A percentile compares a stretch with the other conserved stretches of the same genome.
These are phyloP conservation scores for Pterocarpus macrocarpus DNA, from an alignment of 306 rosid species.

Conservation along the genomic window DNA sequence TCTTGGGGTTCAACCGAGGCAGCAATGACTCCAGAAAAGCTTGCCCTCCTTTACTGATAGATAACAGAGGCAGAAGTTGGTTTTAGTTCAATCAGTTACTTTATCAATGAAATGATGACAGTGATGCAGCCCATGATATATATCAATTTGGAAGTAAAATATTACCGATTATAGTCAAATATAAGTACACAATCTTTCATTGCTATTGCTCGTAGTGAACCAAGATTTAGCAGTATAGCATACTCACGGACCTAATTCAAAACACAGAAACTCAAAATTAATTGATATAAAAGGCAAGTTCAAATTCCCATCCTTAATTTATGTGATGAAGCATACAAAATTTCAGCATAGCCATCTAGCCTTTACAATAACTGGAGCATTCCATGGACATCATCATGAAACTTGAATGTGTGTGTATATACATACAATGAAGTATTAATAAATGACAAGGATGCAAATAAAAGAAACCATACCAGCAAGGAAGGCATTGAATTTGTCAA, in stretches of 20 bases:
- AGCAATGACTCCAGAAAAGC: conserved; percentile 87
- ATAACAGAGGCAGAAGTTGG: conserved; percentile 42
- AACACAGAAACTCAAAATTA: conserved; percentile 42
- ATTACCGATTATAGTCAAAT: conserved; percentile 87
- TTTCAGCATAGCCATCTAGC: conserved; percentile 15
- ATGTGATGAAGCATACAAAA: neutral
- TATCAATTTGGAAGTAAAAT: conserved; percentile 41
- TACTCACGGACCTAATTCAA: conserved; percentile 84
- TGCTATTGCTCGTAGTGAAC: conserved; percentile 96
- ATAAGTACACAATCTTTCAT: conserved; percentile 86
- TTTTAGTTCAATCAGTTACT: conserved; percentile 39
- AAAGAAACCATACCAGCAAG: conserved; percentile 71
- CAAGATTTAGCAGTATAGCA: conserved; percentile 94
- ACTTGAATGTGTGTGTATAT: neutral
- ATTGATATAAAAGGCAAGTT: conserved; percentile 21
- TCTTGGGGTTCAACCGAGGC: conserved; percentile 88
- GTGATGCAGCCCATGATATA: conserved; percentile 32
- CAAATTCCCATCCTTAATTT: conserved; percentile 20
- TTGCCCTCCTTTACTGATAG: conserved; percentile 85
- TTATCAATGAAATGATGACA: conserved; percentile 16
- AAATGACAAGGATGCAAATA: neutral
- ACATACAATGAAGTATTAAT: neutral
- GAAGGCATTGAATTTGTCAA: conserved; percentile 92
- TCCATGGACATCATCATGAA: conserved; percentile 36
- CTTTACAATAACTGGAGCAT: conserved; percentile 19